phyloP scores from a whole-genome alignment of 768 basidiomycete genomes.

The Calocybe cyanea region DNA sequence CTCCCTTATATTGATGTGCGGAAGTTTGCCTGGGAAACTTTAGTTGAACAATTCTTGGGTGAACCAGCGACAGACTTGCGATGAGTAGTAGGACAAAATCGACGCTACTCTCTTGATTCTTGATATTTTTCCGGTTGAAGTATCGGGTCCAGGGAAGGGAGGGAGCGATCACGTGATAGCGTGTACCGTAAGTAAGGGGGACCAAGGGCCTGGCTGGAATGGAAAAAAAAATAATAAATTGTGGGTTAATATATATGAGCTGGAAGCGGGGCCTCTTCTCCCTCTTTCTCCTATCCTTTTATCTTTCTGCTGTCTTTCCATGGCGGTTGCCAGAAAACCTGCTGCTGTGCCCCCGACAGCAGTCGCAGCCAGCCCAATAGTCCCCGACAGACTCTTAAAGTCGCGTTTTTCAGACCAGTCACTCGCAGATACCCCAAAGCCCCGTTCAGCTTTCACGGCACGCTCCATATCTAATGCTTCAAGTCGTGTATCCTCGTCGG shows the following conservation, averaged over 20 bases:
- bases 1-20: no score
- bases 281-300: neutral
- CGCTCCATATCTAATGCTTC: constrained; percentile 15
- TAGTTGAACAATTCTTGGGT: no score
- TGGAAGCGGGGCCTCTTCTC: neutral
- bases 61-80: no score
- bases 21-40: no score
- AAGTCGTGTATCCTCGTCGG: constrained; percentile 24
- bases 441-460: constrained; percentile 20
- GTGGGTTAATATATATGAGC: neutral
- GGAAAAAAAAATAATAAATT: no score
- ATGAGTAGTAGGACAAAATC: no score
- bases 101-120: no score
- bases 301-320: constrained; percentile 5
- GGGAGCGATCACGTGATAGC: constrained; percentile 10
- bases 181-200: no score
- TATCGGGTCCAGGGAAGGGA: neutral
- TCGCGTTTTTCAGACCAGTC: constrained; percentile 50
- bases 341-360: constrained; percentile 30
- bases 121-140: no score
- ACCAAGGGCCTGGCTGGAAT: no score
- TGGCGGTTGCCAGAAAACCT: constrained; percentile 8
- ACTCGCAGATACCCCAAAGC: constrained; percentile 27
- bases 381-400: constrained; percentile 42
- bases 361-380: constrained; percentile 32